Evolutionary conservation across 192 early-diverging fungal genomes (phyloP).

Genomic region (Glomus cerebriforme): DNA sequence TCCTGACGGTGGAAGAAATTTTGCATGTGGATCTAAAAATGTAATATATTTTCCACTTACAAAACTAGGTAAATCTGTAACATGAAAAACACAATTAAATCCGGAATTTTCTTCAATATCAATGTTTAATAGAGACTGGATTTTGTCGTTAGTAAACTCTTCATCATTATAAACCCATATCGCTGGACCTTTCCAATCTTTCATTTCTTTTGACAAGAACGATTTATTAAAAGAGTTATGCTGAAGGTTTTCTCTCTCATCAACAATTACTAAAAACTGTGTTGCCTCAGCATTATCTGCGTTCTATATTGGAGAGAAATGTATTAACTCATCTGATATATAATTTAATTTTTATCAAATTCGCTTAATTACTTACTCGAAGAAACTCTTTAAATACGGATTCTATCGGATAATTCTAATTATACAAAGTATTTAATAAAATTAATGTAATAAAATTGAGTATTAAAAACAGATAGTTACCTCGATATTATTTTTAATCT

Average conservation of each 20-base stretch:
- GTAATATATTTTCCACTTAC: slow-evolving; percentile 22
- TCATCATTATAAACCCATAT: slow-evolving; percentile 35
- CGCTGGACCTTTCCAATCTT: slow-evolving; percentile 34
- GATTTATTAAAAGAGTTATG: background rate
- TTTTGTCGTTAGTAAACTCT: slow-evolving; percentile 21
- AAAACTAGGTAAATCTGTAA: slow-evolving; percentile 31
- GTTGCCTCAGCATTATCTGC: slow-evolving; percentile 30
- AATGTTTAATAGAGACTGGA: slow-evolving; percentile 20
- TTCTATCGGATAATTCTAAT: background rate
- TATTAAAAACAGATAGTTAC: background rate
- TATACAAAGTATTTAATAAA: too few relatives aligned
- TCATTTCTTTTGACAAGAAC: slow-evolving; percentile 7
- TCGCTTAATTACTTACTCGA: background rate
- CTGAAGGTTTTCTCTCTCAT: background rate
- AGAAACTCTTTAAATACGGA: background rate
- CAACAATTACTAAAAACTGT: slow-evolving; percentile 16
- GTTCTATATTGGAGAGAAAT: slow-evolving; percentile 28
- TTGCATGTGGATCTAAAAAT: slow-evolving; percentile 34
- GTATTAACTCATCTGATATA: background rate
- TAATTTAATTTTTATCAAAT: background rate
- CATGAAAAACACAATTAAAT: slow-evolving; percentile 23
- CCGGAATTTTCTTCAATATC: slow-evolving; percentile 23
- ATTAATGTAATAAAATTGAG: background rate
- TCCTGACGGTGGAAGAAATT: slow-evolving; percentile 11
- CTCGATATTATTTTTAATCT: background rate